These are phyloP conservation scores for Pelargonium cotyledonis DNA, from an alignment of 441 rosid genomes.

Conservation along the genomic window DNA sequence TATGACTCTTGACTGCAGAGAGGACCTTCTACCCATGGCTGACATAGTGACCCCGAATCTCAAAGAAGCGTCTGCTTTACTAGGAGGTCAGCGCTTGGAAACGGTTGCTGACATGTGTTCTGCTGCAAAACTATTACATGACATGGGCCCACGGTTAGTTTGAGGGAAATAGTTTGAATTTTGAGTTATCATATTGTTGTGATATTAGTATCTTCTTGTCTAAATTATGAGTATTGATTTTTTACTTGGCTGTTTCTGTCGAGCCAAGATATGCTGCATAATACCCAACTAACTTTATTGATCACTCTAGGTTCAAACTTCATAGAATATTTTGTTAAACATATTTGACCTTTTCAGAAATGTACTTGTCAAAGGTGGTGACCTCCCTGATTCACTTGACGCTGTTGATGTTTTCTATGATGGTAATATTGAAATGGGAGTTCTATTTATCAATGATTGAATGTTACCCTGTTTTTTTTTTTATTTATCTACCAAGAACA, in stretches of 20 bases:
- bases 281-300: no score
- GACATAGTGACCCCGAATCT: slow-evolving; percentile 83
- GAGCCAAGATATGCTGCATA: no score
- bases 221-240: not conserved
- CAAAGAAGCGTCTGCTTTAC: slow-evolving; percentile 87
- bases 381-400: slow-evolving; percentile 74
- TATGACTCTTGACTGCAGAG: slow-evolving; percentile 42
- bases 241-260: no score
- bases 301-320: not conserved
- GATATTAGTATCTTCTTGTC: not conserved
- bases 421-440: slow-evolving; percentile 37
- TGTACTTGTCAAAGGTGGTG: slow-evolving; percentile 97
- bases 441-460: not conserved
- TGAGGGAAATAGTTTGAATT: not conserved
- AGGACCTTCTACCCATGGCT: slow-evolving; percentile 74
- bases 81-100: slow-evolving; percentile 51
- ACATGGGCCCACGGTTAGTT: slow-evolving; percentile 77
- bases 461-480: not conserved
- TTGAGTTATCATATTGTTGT: not conserved
- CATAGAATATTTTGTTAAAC: not conserved
- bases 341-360: slow-evolving; percentile 41
- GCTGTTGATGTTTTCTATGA: slow-evolving; percentile 79
- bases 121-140: slow-evolving; percentile 66
- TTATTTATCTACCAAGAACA: slow-evolving; percentile 2
- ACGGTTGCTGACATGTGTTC: slow-evolving; percentile 67